Conservation (phyloP, 2,329 filamentous ascomycete species). For the Incumbomyces delicatus region DNA sequence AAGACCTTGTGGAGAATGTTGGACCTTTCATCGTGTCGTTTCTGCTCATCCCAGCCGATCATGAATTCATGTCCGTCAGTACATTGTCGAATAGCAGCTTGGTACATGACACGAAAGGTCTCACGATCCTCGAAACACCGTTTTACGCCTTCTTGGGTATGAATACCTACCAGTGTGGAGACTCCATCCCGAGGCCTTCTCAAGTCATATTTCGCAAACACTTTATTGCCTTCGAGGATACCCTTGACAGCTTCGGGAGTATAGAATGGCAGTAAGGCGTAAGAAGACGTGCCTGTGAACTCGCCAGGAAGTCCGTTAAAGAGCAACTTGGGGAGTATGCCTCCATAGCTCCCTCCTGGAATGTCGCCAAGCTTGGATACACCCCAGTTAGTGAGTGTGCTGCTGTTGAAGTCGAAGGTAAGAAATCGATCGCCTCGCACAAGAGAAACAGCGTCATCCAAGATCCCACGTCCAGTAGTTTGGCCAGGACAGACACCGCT, state of each 20-base stretch:
- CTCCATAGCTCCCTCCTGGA: conserved; percentile 35
- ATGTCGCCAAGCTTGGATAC: conserved; percentile 32
- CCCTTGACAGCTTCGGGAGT: conserved; percentile 39
- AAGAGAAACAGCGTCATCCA: conserved; percentile 40
- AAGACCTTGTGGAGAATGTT: conserved; percentile 37
- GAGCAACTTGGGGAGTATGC: conserved; percentile 35
- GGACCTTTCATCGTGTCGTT: conserved; percentile 33
- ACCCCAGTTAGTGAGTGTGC: conserved; percentile 42
- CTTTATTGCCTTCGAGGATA: conserved; percentile 40
- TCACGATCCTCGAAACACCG: conserved; percentile 41
- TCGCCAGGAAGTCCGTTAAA: conserved; percentile 39
- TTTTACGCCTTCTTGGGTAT: conserved; percentile 43
- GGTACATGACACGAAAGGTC: conserved; percentile 41
- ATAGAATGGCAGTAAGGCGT: conserved; percentile 43
- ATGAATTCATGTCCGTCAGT: conserved; percentile 40
- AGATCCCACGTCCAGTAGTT: conserved; percentile 37
- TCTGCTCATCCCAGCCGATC: conserved; percentile 37
- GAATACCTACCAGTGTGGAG: conserved; percentile 37
- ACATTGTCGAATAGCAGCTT: conserved; percentile 31
- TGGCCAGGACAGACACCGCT: conserved; percentile 38
- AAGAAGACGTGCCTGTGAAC: conserved; percentile 41
- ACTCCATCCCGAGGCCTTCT: conserved; percentile 31
- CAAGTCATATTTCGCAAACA: conserved; percentile 38
- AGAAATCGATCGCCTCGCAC: conserved; percentile 39
- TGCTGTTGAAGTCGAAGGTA: conserved; percentile 41